Percentiles rank a stretch among this genome's conserved stretches.
phyloP scores from a whole-genome alignment of 78 protist species.

The Protostelium mycophagum region DNA sequence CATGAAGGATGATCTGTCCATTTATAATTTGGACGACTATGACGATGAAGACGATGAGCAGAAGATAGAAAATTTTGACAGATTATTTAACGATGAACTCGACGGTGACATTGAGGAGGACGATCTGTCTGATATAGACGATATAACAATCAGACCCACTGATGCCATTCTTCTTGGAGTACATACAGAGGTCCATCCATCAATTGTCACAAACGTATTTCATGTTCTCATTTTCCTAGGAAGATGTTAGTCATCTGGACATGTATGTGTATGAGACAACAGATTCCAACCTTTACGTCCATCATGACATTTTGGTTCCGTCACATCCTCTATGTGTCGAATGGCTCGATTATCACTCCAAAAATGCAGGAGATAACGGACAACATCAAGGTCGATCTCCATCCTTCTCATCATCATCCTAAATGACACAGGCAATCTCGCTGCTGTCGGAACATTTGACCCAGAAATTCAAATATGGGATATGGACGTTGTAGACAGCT shows the following conservation, averaged over 20 bases:
- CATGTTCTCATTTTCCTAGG: constrained; percentile 5
- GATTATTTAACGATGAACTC: background rate
- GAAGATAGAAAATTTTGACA: background rate
- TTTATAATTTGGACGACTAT: constrained; percentile 9
- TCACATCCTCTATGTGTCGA: constrained; percentile 72
- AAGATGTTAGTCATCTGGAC: constrained; percentile 62
- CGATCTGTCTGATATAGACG: constrained; percentile 51
- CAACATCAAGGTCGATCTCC: background rate
- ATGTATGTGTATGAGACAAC: constrained; percentile 73
- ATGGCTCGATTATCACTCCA: constrained; percentile 67
- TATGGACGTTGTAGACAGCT: constrained; percentile 70
- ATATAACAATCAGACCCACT: constrained; percentile 38
- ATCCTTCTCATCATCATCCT: background rate
- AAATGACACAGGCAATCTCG: constrained; percentile 49
- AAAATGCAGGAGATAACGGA: background rate
- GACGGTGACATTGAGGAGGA: constrained; percentile 9
- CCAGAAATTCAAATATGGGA: constrained; percentile 85
- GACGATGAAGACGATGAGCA: constrained; percentile 19
- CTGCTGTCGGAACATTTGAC: constrained; percentile 82
- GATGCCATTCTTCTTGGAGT: constrained; percentile 65
- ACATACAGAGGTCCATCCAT: constrained; percentile 31
- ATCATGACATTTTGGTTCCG: constrained; percentile 77
- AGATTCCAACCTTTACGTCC: constrained; percentile 68
- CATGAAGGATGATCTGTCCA: constrained; percentile 11
- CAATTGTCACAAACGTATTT: background rate